A percentile compares a stretch with the other conserved stretches of the same genome.
Evolutionary conservation across 768 basidiomycete genomes (phyloP).

Genomic region (Calocybe gangraenosa): DNA sequence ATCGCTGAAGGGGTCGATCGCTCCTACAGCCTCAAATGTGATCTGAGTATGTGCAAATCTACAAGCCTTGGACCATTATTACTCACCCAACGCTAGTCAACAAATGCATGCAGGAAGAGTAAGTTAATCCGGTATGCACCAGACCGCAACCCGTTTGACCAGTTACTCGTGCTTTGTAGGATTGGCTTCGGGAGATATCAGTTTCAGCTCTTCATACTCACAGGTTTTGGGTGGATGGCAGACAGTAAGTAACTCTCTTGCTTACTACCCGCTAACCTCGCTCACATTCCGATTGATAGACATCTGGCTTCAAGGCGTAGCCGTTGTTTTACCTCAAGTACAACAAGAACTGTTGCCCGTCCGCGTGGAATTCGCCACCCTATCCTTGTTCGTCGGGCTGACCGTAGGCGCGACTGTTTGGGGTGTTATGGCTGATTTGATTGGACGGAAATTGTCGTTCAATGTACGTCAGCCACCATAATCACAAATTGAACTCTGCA

Average conservation of each 20-base stretch:
- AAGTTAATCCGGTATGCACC: conserved; percentile 5
- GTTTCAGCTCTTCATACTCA: conserved; percentile 39
- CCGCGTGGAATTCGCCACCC: conserved; percentile 40
- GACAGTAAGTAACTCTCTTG: conserved; percentile 33
- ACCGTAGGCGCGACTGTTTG: conserved; percentile 46
- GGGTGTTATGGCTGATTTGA: conserved; percentile 46
- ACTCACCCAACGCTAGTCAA: conserved; percentile 28
- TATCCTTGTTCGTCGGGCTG: conserved; percentile 43
- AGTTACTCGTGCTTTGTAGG: conserved; percentile 18
- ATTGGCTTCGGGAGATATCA: conserved; percentile 51
- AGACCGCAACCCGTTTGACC: no score
- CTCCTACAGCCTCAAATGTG: conserved; percentile 18
- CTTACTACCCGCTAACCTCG: not conserved
- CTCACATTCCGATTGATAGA: conserved; percentile 17
- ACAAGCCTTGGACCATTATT: not conserved
- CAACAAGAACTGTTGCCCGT: conserved; percentile 37
- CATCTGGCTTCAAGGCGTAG: conserved; percentile 45
- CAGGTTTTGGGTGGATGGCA: conserved; percentile 46
- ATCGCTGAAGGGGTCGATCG: conserved; percentile 15
- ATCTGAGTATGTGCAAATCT: conserved; percentile 14
- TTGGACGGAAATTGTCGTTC: conserved; percentile 43
- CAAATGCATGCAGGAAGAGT: conserved; percentile 43
- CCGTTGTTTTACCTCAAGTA: conserved; percentile 41
- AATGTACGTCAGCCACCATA: conserved; percentile 21
- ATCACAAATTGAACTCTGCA: not conserved